phyloP scores from a whole-genome alignment of 805 yeast genomes.

The Dipodascus albidus region DNA sequence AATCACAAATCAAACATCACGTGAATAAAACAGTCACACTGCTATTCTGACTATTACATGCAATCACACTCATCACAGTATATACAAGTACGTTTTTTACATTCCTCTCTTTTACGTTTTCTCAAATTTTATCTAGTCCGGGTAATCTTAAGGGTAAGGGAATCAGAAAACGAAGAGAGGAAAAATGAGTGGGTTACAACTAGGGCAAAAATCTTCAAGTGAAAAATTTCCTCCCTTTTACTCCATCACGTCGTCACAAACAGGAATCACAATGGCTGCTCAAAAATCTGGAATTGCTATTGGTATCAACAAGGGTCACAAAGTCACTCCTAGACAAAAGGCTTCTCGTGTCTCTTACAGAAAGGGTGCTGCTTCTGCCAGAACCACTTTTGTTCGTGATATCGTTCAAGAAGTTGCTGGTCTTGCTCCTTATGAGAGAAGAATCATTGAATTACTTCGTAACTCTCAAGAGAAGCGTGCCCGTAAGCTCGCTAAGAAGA shows the following conservation, averaged over 20 bases:
- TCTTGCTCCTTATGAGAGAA: constrained; percentile 99
- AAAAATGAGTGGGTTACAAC: background rate
- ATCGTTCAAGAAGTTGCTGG: constrained; percentile 96
- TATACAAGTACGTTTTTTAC: too few relatives aligned
- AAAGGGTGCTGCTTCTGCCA: constrained; percentile 94
- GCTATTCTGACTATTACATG: too few relatives aligned
- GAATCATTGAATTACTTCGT: constrained; percentile 98
- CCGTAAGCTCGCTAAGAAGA: constrained; percentile 99
- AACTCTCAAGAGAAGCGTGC: constrained; percentile 99
- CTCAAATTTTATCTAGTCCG: background rate
- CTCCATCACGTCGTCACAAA: background rate
- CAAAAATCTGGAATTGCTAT: constrained; percentile 64
- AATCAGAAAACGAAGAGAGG: background rate
- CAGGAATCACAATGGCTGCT: constrained; percentile 14
- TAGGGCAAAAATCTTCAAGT: background rate
- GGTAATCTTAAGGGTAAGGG: background rate
- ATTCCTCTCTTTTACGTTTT: too few relatives aligned
- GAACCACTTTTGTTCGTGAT: constrained; percentile 91
- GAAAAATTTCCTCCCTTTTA: background rate
- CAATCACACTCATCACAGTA: too few relatives aligned
- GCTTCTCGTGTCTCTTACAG: constrained; percentile 87
- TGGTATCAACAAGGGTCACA: constrained; percentile 99
- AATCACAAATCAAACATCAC: too few relatives aligned
- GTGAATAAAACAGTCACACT: too few relatives aligned
- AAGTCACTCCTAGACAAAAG: constrained; percentile 74